A percentile compares a stretch with the other conserved stretches of the same genome.
Conservation (phyloP, 768 basidiomycete species). For the Cystofilobasidium ferigula region DNA sequence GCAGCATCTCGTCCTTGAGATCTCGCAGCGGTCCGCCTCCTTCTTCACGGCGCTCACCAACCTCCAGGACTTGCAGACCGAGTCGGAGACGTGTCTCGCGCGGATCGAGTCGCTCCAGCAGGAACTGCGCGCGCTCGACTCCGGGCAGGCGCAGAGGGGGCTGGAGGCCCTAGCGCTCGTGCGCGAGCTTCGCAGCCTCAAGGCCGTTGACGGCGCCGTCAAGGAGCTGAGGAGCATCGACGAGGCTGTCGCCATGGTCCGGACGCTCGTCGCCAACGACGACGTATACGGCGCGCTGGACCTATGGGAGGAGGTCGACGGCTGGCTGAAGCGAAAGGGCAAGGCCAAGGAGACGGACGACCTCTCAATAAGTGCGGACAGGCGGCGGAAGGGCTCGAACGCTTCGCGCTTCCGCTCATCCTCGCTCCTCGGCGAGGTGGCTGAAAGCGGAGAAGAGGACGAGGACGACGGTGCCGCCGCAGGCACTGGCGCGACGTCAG, state of each 20-base stretch:
- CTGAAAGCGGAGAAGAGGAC: constrained; percentile 11
- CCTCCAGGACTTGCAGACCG: constrained; percentile 78
- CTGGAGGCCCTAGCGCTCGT: constrained; percentile 55
- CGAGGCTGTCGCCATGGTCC: constrained; percentile 64
- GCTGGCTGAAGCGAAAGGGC: constrained; percentile 31
- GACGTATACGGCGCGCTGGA: constrained; percentile 79
- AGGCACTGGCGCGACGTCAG: constrained; percentile 53
- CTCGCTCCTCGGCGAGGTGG: constrained; percentile 27
- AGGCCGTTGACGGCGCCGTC: constrained; percentile 52
- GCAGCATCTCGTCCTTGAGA: constrained; percentile 85
- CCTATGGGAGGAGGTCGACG: constrained; percentile 35
- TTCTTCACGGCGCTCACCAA: constrained; percentile 96
- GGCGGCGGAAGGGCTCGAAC: background rate
- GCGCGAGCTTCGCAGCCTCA: constrained; percentile 47
- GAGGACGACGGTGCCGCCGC: constrained; percentile 37
- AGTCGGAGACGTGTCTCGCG: constrained; percentile 68
- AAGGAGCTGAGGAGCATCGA: constrained; percentile 57
- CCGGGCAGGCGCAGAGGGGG: constrained; percentile 64
- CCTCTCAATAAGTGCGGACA: too few species aligned
- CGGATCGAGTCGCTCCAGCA: constrained; percentile 62
- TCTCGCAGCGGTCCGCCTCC: constrained; percentile 74
- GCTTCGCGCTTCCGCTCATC: background rate
- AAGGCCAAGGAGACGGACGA: constrained; percentile 3
- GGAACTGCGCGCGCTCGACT: constrained; percentile 64
- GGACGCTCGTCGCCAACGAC: constrained; percentile 62